Evolutionary conservation across 2,329 filamentous ascomycete species (phyloP), one percentile per base, ranked within the genome.

Genomic region (Aspergillus fumigatiaffinis): DNA sequence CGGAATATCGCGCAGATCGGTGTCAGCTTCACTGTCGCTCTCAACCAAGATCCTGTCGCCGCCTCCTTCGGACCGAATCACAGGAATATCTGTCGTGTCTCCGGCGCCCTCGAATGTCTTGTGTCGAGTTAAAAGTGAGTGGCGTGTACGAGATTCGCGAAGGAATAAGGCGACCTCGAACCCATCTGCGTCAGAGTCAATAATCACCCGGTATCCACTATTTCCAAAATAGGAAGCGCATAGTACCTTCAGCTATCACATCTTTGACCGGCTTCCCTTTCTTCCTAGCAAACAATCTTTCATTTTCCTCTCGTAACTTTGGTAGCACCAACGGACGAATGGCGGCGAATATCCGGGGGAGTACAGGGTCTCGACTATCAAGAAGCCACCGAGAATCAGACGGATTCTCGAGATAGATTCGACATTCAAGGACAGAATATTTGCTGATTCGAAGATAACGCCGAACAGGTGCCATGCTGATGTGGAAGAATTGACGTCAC

Each of bases 111-210:
- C 81, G 64, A 92, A 92, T 20, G 85, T 82, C 76, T 96, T 97
- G 66, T 90, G 87, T 73, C 94, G 96, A 55, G 87, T 89, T 57
- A 97, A 82, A 41, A 99, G 79, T 35, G 91, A 90, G 77, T 97
- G 94, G 14, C 92, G 86, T 3, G 89, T 92, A 52, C 85, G 87
- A 7, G 89, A 89, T 73, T 96, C 91, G 49, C 90, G 95, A 63
- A 99, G 80, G 76, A 97, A 97, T 63, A 99, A 89, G 41, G 92
- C 90, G 14, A 97, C 91, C 71, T 97, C 92, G 70, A 97, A 99
- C 65, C 96, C 93, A 74, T 97, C 93, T 94, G 66, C 54, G 59
- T 17, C 5, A 23, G 26, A 20, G 35, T 26, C 21, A 35, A 46
- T 25, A 26, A 46, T 61, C 44, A 60, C 49, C 26, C 20, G 12